phyloP scores from a whole-genome alignment of 352 stramenopile species.

The Stramenopiles sp. region DNA sequence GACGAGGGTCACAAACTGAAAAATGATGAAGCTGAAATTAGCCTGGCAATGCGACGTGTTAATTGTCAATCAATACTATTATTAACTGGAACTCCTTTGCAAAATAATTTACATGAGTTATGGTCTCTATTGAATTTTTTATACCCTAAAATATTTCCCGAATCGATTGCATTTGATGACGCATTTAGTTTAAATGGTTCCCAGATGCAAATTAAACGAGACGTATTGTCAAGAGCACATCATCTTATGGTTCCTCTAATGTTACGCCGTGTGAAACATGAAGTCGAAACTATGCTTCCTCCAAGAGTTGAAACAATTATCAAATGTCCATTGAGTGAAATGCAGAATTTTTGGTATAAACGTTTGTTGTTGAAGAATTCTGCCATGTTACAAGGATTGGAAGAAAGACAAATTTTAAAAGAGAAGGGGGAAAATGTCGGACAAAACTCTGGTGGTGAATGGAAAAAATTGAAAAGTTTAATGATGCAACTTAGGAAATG shows the following conservation, averaged over 20 bases:
- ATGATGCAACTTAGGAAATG: conserved; percentile 95
- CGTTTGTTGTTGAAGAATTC: conserved; percentile 12
- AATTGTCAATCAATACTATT: conserved; percentile 30
- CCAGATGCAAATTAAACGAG: conserved; percentile 22
- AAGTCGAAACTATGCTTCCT: conserved; percentile 70
- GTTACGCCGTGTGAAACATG: conserved; percentile 81
- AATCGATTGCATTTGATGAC: conserved; percentile 85
- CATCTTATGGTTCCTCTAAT: conserved; percentile 63
- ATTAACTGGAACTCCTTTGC: conserved; percentile 45
- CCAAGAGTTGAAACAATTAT: conserved; percentile 82
- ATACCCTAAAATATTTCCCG: conserved; percentile 67
- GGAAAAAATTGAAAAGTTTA: conserved; percentile 76
- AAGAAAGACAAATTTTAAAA: conserved; percentile 24
- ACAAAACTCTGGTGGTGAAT: neutral
- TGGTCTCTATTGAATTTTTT: conserved; percentile 99
- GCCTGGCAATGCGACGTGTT: conserved; percentile 26
- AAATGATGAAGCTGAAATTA: conserved; percentile 80
- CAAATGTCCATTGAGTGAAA: conserved; percentile 73
- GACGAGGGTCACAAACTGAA: conserved; percentile 95
- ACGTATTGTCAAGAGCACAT: conserved; percentile 30
- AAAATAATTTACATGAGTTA: conserved; percentile 97
- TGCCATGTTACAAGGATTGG: conserved; percentile 14
- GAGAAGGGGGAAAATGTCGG: conserved; percentile 14
- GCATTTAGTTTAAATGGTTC: conserved; percentile 50
- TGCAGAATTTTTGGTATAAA: conserved; percentile 91